Evolutionary conservation across 2,329 filamentous ascomycete species (phyloP).

Genomic region (Exophiala spinifera): DNA sequence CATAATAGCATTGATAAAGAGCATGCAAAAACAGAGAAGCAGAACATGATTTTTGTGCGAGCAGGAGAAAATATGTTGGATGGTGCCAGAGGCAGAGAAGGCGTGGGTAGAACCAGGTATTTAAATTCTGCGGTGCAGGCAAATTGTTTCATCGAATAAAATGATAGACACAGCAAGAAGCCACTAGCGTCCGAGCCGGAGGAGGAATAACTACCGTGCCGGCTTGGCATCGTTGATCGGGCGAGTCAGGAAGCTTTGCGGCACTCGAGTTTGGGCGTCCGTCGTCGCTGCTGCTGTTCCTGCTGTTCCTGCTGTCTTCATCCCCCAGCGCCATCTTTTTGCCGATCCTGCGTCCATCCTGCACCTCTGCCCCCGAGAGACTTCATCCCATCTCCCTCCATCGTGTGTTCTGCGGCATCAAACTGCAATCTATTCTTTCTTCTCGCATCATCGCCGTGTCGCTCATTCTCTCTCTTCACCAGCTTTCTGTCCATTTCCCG

Average conservation of each 20-base stretch:
- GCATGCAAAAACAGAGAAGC: not conserved
- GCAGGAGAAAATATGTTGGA: not conserved
- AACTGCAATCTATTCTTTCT: not conserved
- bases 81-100: not conserved
- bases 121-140: not conserved
- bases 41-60: not conserved
- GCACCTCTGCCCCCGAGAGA: not conserved
- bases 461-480: not conserved
- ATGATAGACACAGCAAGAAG: not conserved
- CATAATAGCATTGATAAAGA: not conserved
- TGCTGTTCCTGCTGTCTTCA: not conserved
- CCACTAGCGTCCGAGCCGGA: not conserved
- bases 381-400: not conserved
- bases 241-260: not conserved
- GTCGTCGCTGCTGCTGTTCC: not conserved
- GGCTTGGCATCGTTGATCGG: not conserved
- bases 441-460: not conserved
- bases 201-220: not conserved
- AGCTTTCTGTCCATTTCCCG: not conserved
- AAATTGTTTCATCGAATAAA: not conserved
- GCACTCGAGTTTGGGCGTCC: too few relatives aligned
- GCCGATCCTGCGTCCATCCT: slow-evolving; percentile 1
- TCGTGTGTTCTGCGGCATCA: not conserved
- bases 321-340: not conserved
- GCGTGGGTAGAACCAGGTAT: slow-evolving; percentile 10